Evolutionary conservation across 2,329 filamentous ascomycete species (phyloP), one percentile per base, ranked within the genome.

Genomic region (Pseudodiploospora longispora): DNA sequence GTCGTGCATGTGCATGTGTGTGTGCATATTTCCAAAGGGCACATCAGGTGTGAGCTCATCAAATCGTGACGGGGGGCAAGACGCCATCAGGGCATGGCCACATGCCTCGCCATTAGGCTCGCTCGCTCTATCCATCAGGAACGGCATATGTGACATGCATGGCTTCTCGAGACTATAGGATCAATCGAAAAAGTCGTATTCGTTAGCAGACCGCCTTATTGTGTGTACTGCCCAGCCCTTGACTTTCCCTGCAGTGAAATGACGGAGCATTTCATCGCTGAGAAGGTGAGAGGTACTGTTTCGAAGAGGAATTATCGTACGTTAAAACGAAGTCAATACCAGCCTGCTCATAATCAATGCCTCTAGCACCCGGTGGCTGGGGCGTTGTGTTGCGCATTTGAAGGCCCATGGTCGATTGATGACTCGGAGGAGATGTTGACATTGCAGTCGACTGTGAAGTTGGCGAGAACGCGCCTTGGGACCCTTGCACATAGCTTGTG

Each of bases 51-150:
- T 68, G 47, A 75, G 58, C 43, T 76, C 70, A 41, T 68, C 57
- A 47, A 75, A 74, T 3, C 75, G 71, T 51, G 82, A 78, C 5
- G 90, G 87, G 38, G 91, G 90, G 59, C 87, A 95, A 10, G 85
- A 86, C 10, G 87, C 86, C 91, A 97, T 97, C 53, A 97, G 72
- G 4, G 87, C 90, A 63, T 98, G 93, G 35, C 91, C 93, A 52
- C 86, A 91, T 36, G 86, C 74, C 47, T 84, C 79, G 52, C 76
- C 76, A 51, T 84, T 83, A 42, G 76, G 70, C 44, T 80, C 71
- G 54, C 61, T 67, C 43, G 71, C 66, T 54, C 74, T 68, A 56
- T 80, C 82, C 53, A 90, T 71, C 49, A 95, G 74, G 66, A 83
- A 87, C 55, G 88, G 86, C 67, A 91, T 76, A 65, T 95, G 89